phyloP scores from a whole-genome alignment of 1,139 yeast species.

The Pichia sp. region DNA sequence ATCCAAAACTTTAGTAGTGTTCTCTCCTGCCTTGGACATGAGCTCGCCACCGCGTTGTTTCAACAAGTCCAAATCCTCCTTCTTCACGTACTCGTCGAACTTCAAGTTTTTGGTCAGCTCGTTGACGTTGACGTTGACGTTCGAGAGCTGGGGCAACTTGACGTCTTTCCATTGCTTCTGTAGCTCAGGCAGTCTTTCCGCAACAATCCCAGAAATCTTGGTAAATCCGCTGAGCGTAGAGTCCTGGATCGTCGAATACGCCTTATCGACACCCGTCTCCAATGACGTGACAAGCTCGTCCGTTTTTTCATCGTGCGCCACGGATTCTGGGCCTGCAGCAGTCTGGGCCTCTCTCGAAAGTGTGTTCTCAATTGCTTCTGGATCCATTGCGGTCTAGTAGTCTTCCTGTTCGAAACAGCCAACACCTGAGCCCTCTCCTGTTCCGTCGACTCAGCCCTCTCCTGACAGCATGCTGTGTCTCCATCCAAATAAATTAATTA shows the following conservation, averaged over 20 bases:
- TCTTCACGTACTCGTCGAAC: conserved; percentile 23
- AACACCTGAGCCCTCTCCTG: too few relatives aligned
- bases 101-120: conserved; percentile 33
- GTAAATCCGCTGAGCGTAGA: conserved; percentile 39
- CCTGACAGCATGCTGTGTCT: too few relatives aligned
- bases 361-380: conserved; percentile 16
- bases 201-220: conserved; percentile 30
- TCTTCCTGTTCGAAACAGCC: not conserved
- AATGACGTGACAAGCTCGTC: conserved; percentile 47
- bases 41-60: conserved; percentile 37
- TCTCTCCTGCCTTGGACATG: conserved; percentile 35
- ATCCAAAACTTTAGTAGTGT: conserved; percentile 60
- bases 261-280: conserved; percentile 52
- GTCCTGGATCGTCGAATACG: conserved; percentile 43
- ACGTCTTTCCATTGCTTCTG: conserved; percentile 16
- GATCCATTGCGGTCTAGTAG: conserved; percentile 11
- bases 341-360: conserved; percentile 6
- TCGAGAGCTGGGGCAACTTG: conserved; percentile 20
- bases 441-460: too few relatives aligned
- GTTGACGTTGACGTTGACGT: conserved; percentile 23
- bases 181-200: conserved; percentile 30
- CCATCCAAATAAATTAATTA: not conserved
- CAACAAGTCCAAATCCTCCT: conserved; percentile 36
- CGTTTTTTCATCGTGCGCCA: conserved; percentile 33
- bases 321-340: conserved; percentile 10